Conservation (phyloP, 805 yeast species). For the Lipomyces japonicus region DNA sequence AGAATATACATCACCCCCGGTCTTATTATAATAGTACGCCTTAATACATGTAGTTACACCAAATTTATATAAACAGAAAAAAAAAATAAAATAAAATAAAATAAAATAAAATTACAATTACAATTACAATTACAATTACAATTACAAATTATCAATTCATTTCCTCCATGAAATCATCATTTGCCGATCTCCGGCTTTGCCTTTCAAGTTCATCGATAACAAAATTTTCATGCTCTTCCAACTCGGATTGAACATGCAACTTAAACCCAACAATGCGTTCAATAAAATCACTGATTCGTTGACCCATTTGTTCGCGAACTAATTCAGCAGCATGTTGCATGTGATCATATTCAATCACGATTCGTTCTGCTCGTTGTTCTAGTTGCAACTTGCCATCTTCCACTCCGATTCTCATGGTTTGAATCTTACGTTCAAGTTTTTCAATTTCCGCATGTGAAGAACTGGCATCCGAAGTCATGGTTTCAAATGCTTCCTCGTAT, state of each 20-base stretch:
- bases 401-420: conserved; percentile 46
- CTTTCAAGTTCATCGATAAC: conserved; percentile 46
- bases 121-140: neutral
- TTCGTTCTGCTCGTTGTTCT: conserved; percentile 48
- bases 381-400: conserved; percentile 51
- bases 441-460: conserved; percentile 63
- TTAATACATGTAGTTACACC: too few relatives aligned
- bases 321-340: conserved; percentile 46
- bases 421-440: conserved; percentile 56
- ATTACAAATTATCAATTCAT: neutral
- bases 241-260: conserved; percentile 57
- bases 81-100: neutral
- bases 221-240: conserved; percentile 55
- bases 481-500: conserved; percentile 55
- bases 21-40: too few relatives aligned
- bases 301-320: conserved; percentile 49
- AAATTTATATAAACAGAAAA: neutral
- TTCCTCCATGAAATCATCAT: conserved; percentile 35
- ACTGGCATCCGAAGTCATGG: conserved; percentile 51
- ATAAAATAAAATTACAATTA: neutral
- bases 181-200: conserved; percentile 60
- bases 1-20: too few relatives aligned
- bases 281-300: conserved; percentile 55
- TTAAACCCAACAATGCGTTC: conserved; percentile 62
- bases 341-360: conserved; percentile 52